A percentile compares a stretch with the other conserved stretches of the same genome.
phyloP scores from a whole-genome alignment of 225 moss, liverwort and hornwort species.

The Bryoerythrophyllum caledonicum region DNA sequence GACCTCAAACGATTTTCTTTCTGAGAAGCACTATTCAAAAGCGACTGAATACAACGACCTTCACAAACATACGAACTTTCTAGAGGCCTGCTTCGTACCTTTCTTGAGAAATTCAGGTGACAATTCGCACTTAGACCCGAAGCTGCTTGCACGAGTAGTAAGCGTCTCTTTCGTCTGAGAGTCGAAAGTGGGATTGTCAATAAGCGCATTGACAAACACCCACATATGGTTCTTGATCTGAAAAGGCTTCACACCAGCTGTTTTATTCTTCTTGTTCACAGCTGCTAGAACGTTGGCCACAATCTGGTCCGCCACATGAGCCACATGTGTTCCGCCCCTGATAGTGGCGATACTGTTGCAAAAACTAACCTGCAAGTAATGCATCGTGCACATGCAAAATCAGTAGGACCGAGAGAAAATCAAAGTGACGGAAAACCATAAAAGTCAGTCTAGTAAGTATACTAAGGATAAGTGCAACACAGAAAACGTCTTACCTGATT shows the following conservation, averaged over 20 bases:
- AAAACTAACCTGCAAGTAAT: constrained; percentile 77
- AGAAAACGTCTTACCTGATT: constrained; percentile 55
- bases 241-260: constrained; percentile 77
- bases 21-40: not conserved
- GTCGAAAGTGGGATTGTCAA: constrained; percentile 98
- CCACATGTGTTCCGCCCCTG: constrained; percentile 90
- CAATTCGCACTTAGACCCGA: constrained; percentile 93
- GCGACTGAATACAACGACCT: not conserved
- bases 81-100: constrained; percentile 38
- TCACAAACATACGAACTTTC: not conserved
- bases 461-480: not conserved
- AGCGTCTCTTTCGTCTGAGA: constrained; percentile 95
- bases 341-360: constrained; percentile 97
- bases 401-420: not conserved
- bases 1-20: rapidly evolving
- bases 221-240: constrained; percentile 88
- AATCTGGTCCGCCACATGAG: constrained; percentile 79
- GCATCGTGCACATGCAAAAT: not conserved
- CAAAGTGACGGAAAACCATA: not conserved
- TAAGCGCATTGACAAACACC: constrained; percentile 96
- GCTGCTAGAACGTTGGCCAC: constrained; percentile 63
- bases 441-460: not conserved
- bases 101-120: constrained; percentile 88
- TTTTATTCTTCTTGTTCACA: constrained; percentile 87
- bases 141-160: constrained; percentile 82